phyloP scores from a whole-genome alignment of 257 asterid genomes.

The Nicotiana sylvestris region DNA sequence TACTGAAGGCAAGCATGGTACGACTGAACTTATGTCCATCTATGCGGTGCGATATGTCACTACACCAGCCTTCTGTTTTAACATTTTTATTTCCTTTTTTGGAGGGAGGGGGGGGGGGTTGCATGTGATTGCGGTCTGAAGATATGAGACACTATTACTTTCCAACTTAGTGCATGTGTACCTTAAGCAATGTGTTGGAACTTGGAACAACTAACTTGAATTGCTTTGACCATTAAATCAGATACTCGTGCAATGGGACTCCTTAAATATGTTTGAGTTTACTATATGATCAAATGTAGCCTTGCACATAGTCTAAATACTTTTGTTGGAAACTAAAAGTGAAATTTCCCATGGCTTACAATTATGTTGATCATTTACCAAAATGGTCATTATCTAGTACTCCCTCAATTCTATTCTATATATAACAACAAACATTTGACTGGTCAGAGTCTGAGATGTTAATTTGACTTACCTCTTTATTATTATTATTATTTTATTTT shows the following conservation, averaged over 20 bases:
- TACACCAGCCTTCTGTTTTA: background rate
- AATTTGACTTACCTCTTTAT: background rate
- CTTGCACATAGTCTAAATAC: background rate
- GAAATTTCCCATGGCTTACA: background rate
- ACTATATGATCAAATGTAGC: constrained; percentile 3
- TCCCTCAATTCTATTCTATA: background rate
- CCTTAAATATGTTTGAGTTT: background rate
- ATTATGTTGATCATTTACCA: background rate
- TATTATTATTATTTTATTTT: too few relatives aligned
- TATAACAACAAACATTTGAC: background rate
- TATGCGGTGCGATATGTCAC: background rate
- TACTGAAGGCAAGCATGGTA: constrained; percentile 90
- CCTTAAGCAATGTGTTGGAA: background rate
- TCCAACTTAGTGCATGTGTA: background rate
- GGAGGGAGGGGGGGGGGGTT: background rate
- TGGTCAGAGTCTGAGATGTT: background rate
- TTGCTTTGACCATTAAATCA: background rate
- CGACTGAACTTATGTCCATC: constrained; percentile 12
- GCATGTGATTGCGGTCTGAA: background rate
- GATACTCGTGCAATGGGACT: background rate
- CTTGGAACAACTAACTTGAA: background rate
- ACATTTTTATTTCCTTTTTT: background rate
- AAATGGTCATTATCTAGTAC: background rate
- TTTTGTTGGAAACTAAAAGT: background rate
- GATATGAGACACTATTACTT: background rate